phyloP scores from a whole-genome alignment of 768 basidiomycete genomes.

The Podaxis sp. region DNA sequence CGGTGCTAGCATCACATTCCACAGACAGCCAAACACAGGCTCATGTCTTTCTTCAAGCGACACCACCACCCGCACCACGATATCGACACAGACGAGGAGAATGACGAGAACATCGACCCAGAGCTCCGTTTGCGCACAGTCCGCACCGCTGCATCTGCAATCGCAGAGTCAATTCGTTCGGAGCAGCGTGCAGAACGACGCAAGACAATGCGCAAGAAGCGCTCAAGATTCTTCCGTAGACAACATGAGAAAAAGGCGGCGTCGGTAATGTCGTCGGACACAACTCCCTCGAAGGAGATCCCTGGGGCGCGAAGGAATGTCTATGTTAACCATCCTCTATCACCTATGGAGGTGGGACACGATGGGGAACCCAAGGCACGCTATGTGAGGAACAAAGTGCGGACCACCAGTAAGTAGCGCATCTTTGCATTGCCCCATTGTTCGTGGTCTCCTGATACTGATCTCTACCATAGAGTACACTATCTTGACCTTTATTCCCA shows the following conservation, averaged over 20 bases:
- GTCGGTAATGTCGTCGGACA: constrained; percentile 19
- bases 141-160: constrained; percentile 88
- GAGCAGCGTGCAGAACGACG: constrained; percentile 67
- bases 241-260: constrained; percentile 41
- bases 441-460: constrained; percentile 8
- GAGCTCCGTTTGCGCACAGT: constrained; percentile 86
- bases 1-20: constrained; percentile 2
- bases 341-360: constrained; percentile 58
- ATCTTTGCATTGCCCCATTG: background rate
- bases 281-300: constrained; percentile 32
- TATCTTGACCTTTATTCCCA: constrained; percentile 83
- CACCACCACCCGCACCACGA: constrained; percentile 30
- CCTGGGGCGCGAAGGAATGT: constrained; percentile 64
- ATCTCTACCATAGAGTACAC: constrained; percentile 68
- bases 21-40: background rate
- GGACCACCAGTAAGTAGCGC: constrained; percentile 84
- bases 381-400: constrained; percentile 92
- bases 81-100: constrained; percentile 52
- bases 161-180: constrained; percentile 79
- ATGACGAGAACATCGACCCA: constrained; percentile 73
- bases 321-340: constrained; percentile 73
- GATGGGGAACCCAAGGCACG: constrained; percentile 72
- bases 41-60: constrained; percentile 37
- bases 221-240: constrained; percentile 56
- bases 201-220: constrained; percentile 42